These are phyloP conservation scores for Paratinospora sagittata DNA, from an alignment of 164 flowering plant species.

Conservation along the genomic window DNA sequence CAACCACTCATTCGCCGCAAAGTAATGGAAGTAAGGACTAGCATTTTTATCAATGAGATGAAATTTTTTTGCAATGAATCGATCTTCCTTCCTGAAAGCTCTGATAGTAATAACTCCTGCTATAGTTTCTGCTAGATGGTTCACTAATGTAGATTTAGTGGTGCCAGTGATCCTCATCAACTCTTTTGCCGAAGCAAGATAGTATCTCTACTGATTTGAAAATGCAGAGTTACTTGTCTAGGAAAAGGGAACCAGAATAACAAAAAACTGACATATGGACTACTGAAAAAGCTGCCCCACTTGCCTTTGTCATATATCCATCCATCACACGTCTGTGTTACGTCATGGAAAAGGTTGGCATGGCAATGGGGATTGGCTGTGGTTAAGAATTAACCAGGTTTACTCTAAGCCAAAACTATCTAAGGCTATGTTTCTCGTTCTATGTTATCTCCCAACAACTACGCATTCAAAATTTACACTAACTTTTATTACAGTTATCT, in stretches of 20 bases:
- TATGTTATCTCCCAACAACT: too few species aligned
- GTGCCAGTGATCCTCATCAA: conserved; percentile 72
- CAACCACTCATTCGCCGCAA: conserved; percentile 81
- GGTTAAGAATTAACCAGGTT: background rate
- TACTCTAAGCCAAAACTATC: background rate
- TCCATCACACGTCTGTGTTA: background rate
- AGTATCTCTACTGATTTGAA: conserved; percentile 46
- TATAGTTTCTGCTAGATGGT: conserved; percentile 58
- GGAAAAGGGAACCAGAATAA: background rate
- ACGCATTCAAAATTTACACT: too few species aligned
- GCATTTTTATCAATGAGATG: conserved; percentile 58
- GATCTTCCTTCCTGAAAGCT: conserved; percentile 56
- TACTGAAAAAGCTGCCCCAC: background rate
- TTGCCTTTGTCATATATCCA: background rate
- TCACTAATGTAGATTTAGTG: conserved; percentile 51
- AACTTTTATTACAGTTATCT: too few species aligned
- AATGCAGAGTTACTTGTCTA: background rate
- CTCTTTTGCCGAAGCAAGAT: conserved; percentile 64
- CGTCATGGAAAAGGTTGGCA: background rate
- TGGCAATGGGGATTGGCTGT: background rate
- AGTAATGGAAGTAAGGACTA: conserved; percentile 57
- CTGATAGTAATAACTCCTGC: conserved; percentile 68
- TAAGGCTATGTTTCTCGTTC: background rate
- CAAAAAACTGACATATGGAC: background rate
- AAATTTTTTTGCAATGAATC: conserved; percentile 45